These are phyloP conservation scores for Prototheca wickerhamii DNA, from an alignment of 163 green algal species.

Conservation along the genomic window DNA sequence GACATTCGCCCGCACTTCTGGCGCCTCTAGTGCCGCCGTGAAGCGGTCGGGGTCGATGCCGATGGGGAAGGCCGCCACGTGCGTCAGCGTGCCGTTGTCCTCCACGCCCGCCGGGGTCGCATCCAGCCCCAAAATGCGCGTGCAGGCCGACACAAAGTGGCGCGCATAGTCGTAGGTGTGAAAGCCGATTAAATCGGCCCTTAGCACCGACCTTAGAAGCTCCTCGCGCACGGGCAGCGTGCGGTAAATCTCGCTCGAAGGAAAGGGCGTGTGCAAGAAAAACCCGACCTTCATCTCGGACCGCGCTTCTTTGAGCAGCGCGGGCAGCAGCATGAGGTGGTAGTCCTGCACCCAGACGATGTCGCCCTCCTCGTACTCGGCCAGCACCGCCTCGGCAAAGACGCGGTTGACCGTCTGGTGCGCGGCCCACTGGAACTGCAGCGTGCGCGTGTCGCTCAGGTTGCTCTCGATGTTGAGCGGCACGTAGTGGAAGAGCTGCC, in stretches of 20 bases:
- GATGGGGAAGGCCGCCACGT: conserved; percentile 86
- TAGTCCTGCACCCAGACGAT: conserved; percentile 97
- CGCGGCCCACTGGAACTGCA: conserved; percentile 89
- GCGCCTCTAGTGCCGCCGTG: conserved; percentile 66
- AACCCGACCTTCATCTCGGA: conserved; percentile 79
- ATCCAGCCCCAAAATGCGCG: conserved; percentile 93
- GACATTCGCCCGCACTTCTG: conserved; percentile 80
- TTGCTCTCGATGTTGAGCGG: conserved; percentile 86
- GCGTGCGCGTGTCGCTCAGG: conserved; percentile 72
- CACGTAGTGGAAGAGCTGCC: conserved; percentile 98
- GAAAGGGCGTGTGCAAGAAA: conserved; percentile 98
- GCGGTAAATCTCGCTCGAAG: conserved; percentile 93
- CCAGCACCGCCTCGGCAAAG: conserved; percentile 81
- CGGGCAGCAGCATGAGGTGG: conserved; percentile 96
- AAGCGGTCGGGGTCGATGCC: conserved; percentile 97
- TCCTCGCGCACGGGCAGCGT: conserved; percentile 92
- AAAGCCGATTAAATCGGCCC: conserved; percentile 73
- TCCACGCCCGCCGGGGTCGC: conserved; percentile 84
- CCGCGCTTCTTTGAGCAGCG: conserved; percentile 72
- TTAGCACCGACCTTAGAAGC: conserved; percentile 79
- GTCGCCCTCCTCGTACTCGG: conserved; percentile 64
- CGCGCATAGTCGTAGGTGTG: conserved; percentile 99
- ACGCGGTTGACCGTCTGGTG: conserved; percentile 70
- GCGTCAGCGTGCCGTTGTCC: conserved; percentile 76
- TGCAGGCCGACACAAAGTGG: conserved; percentile 96